Evolutionary conservation across 306 rosid genomes (phyloP).

Genomic region (Pterocarpus santalinus): DNA sequence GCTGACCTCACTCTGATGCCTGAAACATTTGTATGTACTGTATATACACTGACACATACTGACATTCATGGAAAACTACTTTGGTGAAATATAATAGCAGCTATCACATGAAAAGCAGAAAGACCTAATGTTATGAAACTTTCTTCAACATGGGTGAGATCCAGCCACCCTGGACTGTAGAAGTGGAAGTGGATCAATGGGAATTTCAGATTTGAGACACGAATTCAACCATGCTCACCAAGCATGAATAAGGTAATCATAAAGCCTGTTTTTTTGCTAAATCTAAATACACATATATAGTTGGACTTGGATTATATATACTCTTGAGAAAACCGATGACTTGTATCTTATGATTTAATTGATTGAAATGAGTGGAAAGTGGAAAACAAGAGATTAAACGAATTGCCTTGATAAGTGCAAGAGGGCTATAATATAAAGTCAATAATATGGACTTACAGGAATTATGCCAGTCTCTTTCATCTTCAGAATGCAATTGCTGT

Average conservation of each 20-base stretch:
- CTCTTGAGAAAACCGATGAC: too few relatives aligned
- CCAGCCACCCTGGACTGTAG: neutral
- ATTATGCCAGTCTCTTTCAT: conserved; percentile 22
- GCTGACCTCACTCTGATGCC: conserved; percentile 31
- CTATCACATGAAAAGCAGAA: conserved; percentile 22
- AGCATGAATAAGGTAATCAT: conserved; percentile 27
- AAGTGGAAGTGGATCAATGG: conserved; percentile 33
- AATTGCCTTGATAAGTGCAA: neutral
- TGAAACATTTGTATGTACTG: conserved; percentile 25
- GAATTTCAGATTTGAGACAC: neutral
- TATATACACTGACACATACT: conserved; percentile 18
- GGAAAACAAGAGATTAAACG: neutral
- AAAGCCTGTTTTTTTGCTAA: neutral
- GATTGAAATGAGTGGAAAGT: neutral
- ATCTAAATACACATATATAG: neutral
- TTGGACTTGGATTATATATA: neutral
- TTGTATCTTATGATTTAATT: neutral
- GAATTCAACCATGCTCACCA: conserved; percentile 29
- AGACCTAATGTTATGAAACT: conserved; percentile 16
- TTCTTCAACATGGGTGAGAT: conserved; percentile 20
- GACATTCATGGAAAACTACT: conserved; percentile 42
- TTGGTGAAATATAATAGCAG: conserved; percentile 19
- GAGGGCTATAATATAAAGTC: neutral
- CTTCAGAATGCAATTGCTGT: conserved; percentile 26
- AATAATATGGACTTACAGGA: conserved; percentile 47